Conservation (phyloP, 805 yeast species). For the Yamadazyma sp. region DNA sequence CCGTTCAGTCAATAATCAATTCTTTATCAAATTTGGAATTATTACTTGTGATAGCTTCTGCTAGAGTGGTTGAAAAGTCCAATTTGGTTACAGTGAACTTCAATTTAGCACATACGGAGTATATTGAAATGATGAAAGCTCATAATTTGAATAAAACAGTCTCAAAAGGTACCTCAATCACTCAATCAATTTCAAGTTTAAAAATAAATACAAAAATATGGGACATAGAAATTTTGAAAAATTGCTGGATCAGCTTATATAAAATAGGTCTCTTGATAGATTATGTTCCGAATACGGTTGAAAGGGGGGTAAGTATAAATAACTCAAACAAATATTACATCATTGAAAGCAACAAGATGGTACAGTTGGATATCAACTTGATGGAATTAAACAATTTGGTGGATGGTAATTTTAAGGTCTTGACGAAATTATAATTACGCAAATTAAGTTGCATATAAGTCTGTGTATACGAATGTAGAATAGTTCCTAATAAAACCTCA, state of each 20-base stretch:
- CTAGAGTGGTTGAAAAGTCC: conserved; percentile 62
- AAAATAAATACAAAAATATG: conserved; percentile 48
- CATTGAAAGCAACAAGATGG: conserved; percentile 46
- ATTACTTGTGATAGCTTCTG: conserved; percentile 68
- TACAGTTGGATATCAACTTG: conserved; percentile 49
- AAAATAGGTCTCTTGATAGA: conserved; percentile 52
- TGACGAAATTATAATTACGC: conserved; percentile 5
- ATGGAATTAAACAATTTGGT: conserved; percentile 40
- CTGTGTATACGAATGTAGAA: no score
- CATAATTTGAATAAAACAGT: conserved; percentile 36
- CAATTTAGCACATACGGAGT: conserved; percentile 76
- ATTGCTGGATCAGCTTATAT: conserved; percentile 73
- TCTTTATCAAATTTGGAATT: conserved; percentile 68
- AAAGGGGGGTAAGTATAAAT: conserved; percentile 30
- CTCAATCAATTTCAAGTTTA: conserved; percentile 35
- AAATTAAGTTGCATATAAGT: neutral
- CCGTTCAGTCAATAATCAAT: conserved; percentile 24
- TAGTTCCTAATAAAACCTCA: no score
- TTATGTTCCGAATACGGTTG: conserved; percentile 40
- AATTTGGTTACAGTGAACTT: conserved; percentile 65
- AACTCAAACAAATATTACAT: conserved; percentile 26
- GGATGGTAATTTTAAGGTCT: conserved; percentile 4
- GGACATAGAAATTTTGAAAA: conserved; percentile 57
- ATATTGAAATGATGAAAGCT: conserved; percentile 48
- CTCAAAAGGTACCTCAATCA: conserved; percentile 17